These are phyloP conservation scores for Hippophae gyantsensis DNA, from an alignment of 306 rosid genomes.

Conservation along the genomic window DNA sequence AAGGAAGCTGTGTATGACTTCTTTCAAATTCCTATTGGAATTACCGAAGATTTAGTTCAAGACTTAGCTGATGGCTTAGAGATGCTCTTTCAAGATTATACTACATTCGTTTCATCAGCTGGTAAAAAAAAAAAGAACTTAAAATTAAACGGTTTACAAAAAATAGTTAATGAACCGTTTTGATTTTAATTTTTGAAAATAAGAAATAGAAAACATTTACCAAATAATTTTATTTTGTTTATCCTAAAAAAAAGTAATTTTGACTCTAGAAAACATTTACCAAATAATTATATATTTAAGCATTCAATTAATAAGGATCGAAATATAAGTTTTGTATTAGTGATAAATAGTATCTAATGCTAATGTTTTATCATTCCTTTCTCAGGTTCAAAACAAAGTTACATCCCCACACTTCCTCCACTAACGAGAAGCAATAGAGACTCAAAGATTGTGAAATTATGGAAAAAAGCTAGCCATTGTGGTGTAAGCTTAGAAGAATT, in stretches of 20 bases:
- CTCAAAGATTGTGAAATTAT: slow-evolving; percentile 55
- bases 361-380: background rate
- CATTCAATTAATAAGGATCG: too few species aligned
- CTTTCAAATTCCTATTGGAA: slow-evolving; percentile 68
- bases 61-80: slow-evolving; percentile 76
- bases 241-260: too few species aligned
- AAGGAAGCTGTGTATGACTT: slow-evolving; percentile 52
- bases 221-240: too few species aligned
- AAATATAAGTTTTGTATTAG: too few species aligned
- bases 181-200: background rate
- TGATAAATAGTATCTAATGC: background rate
- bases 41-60: slow-evolving; percentile 56
- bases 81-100: slow-evolving; percentile 49
- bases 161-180: background rate
- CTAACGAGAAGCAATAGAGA: slow-evolving; percentile 75
- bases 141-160: too few species aligned
- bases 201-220: background rate
- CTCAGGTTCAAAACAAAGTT: slow-evolving; percentile 78
- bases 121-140: slow-evolving; percentile 29
- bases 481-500: slow-evolving; percentile 25
- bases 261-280: too few species aligned
- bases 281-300: too few species aligned
- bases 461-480: slow-evolving; percentile 72
- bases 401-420: slow-evolving; percentile 75
- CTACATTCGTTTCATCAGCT: slow-evolving; percentile 65